Evolutionary conservation across 192 early-diverging fungal genomes (phyloP).

Genomic region (Backusella westeae): DNA sequence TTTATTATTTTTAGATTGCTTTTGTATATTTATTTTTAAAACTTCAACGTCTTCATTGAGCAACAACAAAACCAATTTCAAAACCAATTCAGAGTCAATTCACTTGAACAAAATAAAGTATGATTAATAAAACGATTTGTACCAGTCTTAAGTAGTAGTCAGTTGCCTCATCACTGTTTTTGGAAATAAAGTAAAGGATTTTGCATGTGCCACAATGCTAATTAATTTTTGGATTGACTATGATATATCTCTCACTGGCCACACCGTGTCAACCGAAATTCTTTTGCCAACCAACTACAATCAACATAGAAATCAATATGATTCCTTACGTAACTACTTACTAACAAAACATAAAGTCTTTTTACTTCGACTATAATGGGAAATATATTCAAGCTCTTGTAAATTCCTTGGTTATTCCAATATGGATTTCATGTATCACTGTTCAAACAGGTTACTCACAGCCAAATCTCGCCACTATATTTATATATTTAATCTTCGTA

Average conservation of each 20-base stretch:
- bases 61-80: background rate
- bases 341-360: background rate
- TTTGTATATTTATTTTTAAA: background rate
- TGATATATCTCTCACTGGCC: background rate
- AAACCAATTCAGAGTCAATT: background rate
- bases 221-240: background rate
- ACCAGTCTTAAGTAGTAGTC: background rate
- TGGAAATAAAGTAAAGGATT: background rate
- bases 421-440: background rate
- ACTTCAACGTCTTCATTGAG: background rate
- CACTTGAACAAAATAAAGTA: background rate
- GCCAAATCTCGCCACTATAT: background rate
- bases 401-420: background rate
- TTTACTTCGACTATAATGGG: background rate
- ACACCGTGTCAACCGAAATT: background rate
- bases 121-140: background rate
- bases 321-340: background rate
- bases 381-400: background rate
- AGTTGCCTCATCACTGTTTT: background rate
- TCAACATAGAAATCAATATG: background rate
- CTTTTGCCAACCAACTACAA: background rate
- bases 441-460: background rate
- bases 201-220: conserved; percentile 4
- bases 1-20: background rate
- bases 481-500: conserved; percentile 6